Base-by-base conservation (phyloP, 2,329 filamentous ascomycete species). In the Clarireedia monteithiana region DNA sequence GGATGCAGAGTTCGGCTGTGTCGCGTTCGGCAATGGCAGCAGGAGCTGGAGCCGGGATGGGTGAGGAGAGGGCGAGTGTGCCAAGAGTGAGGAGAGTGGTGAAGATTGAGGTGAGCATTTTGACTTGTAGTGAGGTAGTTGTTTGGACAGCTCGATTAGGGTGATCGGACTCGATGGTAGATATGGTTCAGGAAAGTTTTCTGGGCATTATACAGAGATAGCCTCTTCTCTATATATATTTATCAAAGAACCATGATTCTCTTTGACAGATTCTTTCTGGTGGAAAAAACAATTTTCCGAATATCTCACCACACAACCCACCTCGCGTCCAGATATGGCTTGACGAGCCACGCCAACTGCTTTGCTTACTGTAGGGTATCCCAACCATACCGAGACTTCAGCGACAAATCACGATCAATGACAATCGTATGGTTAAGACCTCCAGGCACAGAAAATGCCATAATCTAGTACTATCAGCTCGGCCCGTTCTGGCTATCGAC, bases 1-100 rank as follows among this genome's bases (percentile, higher is more conserved):
- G 51, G 24, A 54, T 54, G 7, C 30, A 54, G 6, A 54, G 51
- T 6, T 54, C 51, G n/a, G 34, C 44, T 9, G 51, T 54, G 7
- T 54, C 51, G 12, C 44, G 51, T 36, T 54, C 48, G 10, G 12
- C 30, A 34, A 34, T 12, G 6, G 44, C n/a, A 4, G 23, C n/a
- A 17, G 34, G 34, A 20, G 44, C 6, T 20, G 20, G 20, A 2
- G 17, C 34, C 12, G 34, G 20, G 6, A 42, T 30, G 17, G 51
- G 51, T 4, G 51, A 39, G n/a, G 51, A 49, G 12, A 49, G n/a
- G 45, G 44, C 6, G 24, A 54, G 34, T 0, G 24, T 34, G 6
- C 30, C 40, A 34, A 54, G 44, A 9, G 51, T 24, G 10, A 54
- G 27, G 24, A 49, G 23, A 34, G 30, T 14, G 38, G 34, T 49